Base-by-base conservation (phyloP, 371 early-diverging fungal genomes). In the Dinochytrium kinnereticum region DNA sequence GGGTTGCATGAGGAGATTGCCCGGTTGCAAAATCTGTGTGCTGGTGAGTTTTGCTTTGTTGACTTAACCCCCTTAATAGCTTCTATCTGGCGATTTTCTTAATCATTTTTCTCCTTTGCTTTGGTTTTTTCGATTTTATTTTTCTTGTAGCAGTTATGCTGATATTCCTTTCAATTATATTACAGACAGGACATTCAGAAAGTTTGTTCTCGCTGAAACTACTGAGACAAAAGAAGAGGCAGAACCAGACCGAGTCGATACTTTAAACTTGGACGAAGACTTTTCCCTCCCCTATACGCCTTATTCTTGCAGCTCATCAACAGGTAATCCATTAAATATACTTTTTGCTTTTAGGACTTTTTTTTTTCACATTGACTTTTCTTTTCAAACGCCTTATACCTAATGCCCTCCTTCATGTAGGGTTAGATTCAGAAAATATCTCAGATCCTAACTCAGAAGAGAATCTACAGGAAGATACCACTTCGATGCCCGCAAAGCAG, bases 1-100 rank as follows among this genome's bases (percentile, higher is more conserved):
- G 80, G 73, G 1, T 53, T 83, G 68, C 81, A 83, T 68, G 68
- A 40, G 13, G 83, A 83, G 70, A 73, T 83, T 61, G 75, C 33
- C 21, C 38, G 80, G 53, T 59, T 83, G 59, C 81, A 81, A 64
- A 68, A 49, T 44, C 36, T 73, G 0, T 78, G 78, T 66, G 55
- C 79, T 51, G 83, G 83, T 83, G 26, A 72, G 72, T 13, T 19
- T 13, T n/a, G n/a, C n/a, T n/a, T n/a, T n/a, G n/a, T n/a, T n/a
- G n/a, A n/a, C n/a, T n/a, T n/a, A n/a, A n/a, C n/a, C n/a, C n/a
- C n/a, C n/a, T n/a, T n/a, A n/a, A n/a, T n/a, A n/a, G n/a, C n/a
- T n/a, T n/a, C n/a, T n/a, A n/a, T n/a, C n/a, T n/a, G n/a, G n/a
- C n/a, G n/a, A n/a, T n/a, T n/a, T n/a, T n/a, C n/a, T n/a, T n/a